Percentiles rank a stretch among this genome's conserved stretches.
Conservation (phyloP, 805 yeast species). For the Ogataea nitratoaversa region DNA sequence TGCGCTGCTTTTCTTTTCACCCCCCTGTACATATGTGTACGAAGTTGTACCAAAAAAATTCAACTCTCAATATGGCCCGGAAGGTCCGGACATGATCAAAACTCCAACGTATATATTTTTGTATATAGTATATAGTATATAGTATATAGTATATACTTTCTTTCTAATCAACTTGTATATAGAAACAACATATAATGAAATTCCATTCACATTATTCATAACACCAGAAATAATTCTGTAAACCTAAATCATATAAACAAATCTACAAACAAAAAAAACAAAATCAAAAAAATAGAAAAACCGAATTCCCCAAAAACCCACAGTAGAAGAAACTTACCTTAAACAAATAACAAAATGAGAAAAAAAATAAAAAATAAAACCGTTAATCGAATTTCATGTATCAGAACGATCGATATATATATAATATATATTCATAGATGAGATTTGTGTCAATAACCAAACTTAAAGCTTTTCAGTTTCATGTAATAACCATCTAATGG, state of each 20-base stretch:
- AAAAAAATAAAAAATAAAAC: not conserved
- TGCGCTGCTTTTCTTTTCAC: too few relatives aligned
- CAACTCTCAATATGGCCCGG: too few relatives aligned
- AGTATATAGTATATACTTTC: too few relatives aligned
- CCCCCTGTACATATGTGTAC: too few relatives aligned
- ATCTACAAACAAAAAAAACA: constrained; percentile 3
- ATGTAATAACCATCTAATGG: constrained; percentile 65
- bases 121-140: too few relatives aligned
- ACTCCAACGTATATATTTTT: too few relatives aligned
- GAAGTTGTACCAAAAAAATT: too few relatives aligned
- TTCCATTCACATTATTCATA: too few relatives aligned
- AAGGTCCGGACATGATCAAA: too few relatives aligned
- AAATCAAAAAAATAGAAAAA: not conserved
- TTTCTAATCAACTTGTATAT: too few relatives aligned
- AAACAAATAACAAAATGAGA: not conserved
- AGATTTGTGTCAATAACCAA: not conserved
- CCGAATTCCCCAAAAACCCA: not conserved
- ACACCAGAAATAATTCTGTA: too few relatives aligned
- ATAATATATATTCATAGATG: not conserved
- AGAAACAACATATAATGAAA: too few relatives aligned
- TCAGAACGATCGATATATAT: not conserved
- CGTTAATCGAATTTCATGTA: not conserved
- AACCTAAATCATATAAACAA: not conserved
- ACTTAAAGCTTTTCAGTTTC: constrained; percentile 47
- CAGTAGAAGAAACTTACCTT: not conserved